These are phyloP conservation scores for Lactarius hengduanensis DNA, from an alignment of 768 basidiomycete genomes.

Conservation along the genomic window DNA sequence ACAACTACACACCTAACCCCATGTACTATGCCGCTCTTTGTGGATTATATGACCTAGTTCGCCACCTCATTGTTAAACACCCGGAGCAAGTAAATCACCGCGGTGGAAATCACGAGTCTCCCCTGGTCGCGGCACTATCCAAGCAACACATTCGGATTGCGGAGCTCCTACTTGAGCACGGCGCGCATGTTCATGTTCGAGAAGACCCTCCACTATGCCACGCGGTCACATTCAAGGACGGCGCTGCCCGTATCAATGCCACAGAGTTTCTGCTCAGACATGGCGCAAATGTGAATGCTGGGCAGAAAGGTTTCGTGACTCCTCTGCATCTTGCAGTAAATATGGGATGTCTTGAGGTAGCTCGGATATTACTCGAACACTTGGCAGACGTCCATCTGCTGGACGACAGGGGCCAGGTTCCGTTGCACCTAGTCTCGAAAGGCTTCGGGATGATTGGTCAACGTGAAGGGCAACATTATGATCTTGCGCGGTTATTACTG, in stretches of 20 bases:
- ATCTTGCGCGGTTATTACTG: not conserved
- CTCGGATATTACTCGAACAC: not conserved
- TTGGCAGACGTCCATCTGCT: not conserved
- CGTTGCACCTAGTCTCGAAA: not conserved
- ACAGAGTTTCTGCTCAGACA: not conserved
- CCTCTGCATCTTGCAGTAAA: not conserved
- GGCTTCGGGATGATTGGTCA: too few species aligned
- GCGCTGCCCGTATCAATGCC: not conserved
- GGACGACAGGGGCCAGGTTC: not conserved
- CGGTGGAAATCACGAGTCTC: not conserved
- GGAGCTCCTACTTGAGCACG: not conserved
- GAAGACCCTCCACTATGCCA: not conserved
- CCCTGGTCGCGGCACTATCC: not conserved
- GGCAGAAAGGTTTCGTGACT: fast-evolving
- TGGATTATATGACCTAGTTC: not conserved
- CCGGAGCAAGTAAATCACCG: not conserved
- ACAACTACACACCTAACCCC: not conserved
- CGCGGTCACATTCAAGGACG: not conserved
- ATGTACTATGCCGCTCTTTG: not conserved
- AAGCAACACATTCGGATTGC: not conserved
- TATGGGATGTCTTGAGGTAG: not conserved
- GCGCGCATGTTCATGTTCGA: not conserved
- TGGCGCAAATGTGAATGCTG: not conserved
- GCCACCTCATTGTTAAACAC: not conserved
- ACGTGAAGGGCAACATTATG: not conserved